Percentiles rank a stretch among this genome's conserved stretches.
Conservation (phyloP, 2,329 filamentous ascomycete genomes). For the Fusarium transvaalense region DNA sequence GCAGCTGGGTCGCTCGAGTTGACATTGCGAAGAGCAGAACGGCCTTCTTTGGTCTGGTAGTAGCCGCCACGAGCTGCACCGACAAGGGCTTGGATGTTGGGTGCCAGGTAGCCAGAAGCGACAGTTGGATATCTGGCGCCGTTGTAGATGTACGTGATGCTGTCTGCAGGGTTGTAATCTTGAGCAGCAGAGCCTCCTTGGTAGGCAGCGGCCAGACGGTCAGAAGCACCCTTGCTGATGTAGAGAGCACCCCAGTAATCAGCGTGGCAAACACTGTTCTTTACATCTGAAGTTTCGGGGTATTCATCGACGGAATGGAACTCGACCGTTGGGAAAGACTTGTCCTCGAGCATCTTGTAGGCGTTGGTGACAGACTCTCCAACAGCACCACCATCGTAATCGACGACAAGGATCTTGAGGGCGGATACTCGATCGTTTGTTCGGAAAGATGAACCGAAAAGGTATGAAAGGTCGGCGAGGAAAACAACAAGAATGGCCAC, state of each 20-base stretch:
- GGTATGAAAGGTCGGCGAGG: constrained; percentile 48
- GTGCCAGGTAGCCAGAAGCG: constrained; percentile 46
- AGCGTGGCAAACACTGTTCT: constrained; percentile 52
- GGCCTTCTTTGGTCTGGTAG: constrained; percentile 45
- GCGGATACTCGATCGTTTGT: constrained; percentile 39
- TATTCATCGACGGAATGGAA: constrained; percentile 47
- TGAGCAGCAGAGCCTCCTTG: constrained; percentile 40
- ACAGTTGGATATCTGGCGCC: constrained; percentile 53
- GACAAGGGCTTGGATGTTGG: constrained; percentile 49
- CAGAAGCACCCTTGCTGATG: constrained; percentile 50
- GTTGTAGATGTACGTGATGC: constrained; percentile 54
- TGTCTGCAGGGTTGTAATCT: constrained; percentile 51
- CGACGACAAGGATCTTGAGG: constrained; percentile 50
- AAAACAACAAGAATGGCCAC: constrained; percentile 40
- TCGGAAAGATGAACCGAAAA: constrained; percentile 52
- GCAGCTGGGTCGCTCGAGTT: constrained; percentile 45
- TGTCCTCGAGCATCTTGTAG: constrained; percentile 50
- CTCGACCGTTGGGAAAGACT: constrained; percentile 51
- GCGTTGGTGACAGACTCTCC: constrained; percentile 51
- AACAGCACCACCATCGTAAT: constrained; percentile 52
- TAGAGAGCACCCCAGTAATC: constrained; percentile 57
- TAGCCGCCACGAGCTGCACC: constrained; percentile 42
- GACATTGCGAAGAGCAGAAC: constrained; percentile 37
- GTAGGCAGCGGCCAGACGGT: constrained; percentile 49
- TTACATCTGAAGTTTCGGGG: constrained; percentile 44